Conservation (phyloP, 2,329 filamentous ascomycete genomes). For the Cercospora citrullina region DNA sequence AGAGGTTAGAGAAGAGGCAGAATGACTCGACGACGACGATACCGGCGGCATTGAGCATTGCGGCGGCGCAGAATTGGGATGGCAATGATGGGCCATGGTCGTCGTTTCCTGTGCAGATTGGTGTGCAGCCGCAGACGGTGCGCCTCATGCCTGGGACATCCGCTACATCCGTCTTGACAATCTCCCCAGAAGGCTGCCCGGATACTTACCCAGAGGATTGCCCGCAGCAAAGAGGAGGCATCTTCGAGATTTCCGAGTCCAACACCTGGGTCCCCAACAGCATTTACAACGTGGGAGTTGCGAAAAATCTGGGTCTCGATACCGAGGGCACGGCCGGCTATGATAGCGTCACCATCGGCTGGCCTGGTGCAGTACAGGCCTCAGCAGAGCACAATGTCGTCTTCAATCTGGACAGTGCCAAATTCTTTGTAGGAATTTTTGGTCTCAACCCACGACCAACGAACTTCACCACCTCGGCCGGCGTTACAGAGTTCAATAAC, state of each 20-base stretch:
- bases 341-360: constrained; percentile 39
- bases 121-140: constrained; percentile 37
- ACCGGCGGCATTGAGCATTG: constrained; percentile 37
- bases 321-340: constrained; percentile 36
- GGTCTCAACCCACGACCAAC: constrained; percentile 40
- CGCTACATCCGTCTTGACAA: constrained; percentile 34
- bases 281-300: constrained; percentile 60
- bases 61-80: constrained; percentile 43
- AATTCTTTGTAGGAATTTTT: constrained; percentile 40
- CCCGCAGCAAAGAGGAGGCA: constrained; percentile 32
- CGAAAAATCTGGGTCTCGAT: constrained; percentile 53
- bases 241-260: constrained; percentile 57
- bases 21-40: constrained; percentile 25
- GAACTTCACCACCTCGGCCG: constrained; percentile 37
- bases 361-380: constrained; percentile 38
- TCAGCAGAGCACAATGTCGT: constrained; percentile 35
- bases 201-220: constrained; percentile 34
- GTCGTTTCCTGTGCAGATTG: constrained; percentile 41
- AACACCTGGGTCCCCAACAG: constrained; percentile 62
- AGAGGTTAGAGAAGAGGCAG: constrained; percentile 1
- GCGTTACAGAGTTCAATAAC: constrained; percentile 28
- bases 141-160: constrained; percentile 39
- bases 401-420: constrained; percentile 31
- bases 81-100: constrained; percentile 41
- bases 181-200: constrained; percentile 36